Evolutionary conservation across 2,329 filamentous ascomycete genomes (phyloP).

Genomic region (Ophiostoma sp.): DNA sequence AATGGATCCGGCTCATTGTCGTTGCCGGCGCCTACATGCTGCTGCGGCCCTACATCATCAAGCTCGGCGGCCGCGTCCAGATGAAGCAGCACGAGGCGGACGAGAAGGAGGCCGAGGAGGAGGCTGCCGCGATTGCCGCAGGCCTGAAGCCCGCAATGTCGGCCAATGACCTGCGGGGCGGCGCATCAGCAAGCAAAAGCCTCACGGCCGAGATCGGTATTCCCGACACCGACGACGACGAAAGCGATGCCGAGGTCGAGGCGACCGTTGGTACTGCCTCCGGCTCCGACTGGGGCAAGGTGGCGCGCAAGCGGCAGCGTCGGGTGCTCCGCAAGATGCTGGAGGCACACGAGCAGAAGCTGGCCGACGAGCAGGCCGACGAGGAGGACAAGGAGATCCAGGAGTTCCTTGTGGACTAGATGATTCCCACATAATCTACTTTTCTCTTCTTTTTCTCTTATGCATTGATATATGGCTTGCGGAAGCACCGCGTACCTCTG

Average conservation of each 20-base stretch:
- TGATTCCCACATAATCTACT: not conserved
- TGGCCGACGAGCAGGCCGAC: conserved; percentile 52
- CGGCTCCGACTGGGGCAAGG: conserved; percentile 59
- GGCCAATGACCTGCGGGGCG: conserved; percentile 52
- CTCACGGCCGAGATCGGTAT: conserved; percentile 35
- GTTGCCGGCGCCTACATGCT: conserved; percentile 69
- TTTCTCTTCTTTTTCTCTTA: not conserved
- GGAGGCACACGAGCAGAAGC: conserved; percentile 55
- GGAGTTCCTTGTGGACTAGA: conserved; percentile 58
- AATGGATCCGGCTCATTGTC: conserved; percentile 63
- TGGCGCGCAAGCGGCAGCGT: conserved; percentile 63
- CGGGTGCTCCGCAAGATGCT: conserved; percentile 60
- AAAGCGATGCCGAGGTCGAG: conserved; percentile 31
- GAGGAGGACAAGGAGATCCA: conserved; percentile 71
- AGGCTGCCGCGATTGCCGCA: conserved; percentile 35
- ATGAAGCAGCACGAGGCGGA: conserved; percentile 59
- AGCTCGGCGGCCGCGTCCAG: conserved; percentile 57
- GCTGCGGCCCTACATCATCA: conserved; percentile 67
- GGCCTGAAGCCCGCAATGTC: conserved; percentile 48
- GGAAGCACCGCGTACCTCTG: too few species aligned
- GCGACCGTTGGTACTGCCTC: conserved; percentile 33
- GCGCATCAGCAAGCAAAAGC: conserved; percentile 41
- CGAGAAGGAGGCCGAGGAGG: conserved; percentile 45
- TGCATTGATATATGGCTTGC: not conserved
- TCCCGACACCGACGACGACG: conserved; percentile 29